phyloP scores from a whole-genome alignment of 495 filamentous ascomycete genomes.

The Jackrogersella multiformis region DNA sequence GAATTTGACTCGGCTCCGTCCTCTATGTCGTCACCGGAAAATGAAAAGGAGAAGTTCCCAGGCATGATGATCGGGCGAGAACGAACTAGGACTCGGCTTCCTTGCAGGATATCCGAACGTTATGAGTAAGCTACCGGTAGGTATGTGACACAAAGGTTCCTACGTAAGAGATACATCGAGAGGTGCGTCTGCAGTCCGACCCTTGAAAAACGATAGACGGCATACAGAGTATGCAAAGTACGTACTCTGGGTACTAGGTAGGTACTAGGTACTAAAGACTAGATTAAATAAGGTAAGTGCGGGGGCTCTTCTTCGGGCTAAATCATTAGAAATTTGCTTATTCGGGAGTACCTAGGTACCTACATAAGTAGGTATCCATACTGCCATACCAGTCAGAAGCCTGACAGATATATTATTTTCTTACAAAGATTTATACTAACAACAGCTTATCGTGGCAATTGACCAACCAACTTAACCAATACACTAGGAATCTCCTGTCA shows the following conservation, averaged over 20 bases:
- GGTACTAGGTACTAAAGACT: not conserved
- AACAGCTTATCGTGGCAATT: constrained; percentile 7
- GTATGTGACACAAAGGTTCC: not conserved
- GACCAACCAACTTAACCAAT: constrained; percentile 17
- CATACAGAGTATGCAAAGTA: not conserved
- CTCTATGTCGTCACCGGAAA: constrained; percentile 86
- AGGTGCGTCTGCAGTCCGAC: not conserved
- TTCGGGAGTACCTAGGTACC: not conserved
- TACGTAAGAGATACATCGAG: not conserved
- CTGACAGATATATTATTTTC: not conserved
- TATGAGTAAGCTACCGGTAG: not conserved
- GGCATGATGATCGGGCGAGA: constrained; percentile 26
- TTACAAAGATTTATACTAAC: not conserved
- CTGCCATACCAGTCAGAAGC: not conserved
- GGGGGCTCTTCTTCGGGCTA: constrained; percentile 26
- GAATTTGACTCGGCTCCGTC: constrained; percentile 55
- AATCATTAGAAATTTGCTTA: not conserved
- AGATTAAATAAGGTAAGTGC: not conserved
- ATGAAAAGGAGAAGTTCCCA: constrained; percentile 77
- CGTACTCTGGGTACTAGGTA: constrained; percentile 3
- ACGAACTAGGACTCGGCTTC: not conserved
- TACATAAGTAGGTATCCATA: too few species aligned
- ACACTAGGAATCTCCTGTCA: not conserved
- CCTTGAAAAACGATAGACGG: constrained; percentile 2
- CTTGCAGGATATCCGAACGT: not conserved